Percentiles rank a stretch among this genome's conserved stretches.
These are phyloP conservation scores for Nakaseomyces kungkrabaensis DNA, from an alignment of 1,139 yeast genomes.

Conservation along the genomic window DNA sequence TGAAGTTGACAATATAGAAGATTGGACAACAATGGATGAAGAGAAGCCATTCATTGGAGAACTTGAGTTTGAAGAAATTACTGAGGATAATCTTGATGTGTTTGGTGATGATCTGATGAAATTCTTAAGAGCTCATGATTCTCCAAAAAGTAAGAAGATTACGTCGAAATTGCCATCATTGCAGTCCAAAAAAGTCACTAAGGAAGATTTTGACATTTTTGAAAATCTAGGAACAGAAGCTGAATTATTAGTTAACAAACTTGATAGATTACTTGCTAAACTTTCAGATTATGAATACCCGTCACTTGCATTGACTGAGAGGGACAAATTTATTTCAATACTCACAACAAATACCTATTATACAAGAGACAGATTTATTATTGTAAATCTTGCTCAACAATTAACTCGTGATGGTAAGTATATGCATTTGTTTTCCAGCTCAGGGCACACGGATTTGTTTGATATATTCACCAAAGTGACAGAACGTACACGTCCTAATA, in stretches of 20 bases:
- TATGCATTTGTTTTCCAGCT: neutral
- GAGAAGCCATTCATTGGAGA: slow-evolving; percentile 21
- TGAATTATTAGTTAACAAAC: slow-evolving; percentile 16
- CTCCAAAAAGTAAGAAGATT: slow-evolving; percentile 9
- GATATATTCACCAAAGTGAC: neutral
- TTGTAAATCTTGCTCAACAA: neutral
- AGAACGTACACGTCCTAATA: neutral
- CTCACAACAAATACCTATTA: neutral
- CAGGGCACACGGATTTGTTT: neutral
- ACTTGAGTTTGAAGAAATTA: slow-evolving; percentile 27
- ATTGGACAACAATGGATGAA: slow-evolving; percentile 1
- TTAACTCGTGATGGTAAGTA: neutral
- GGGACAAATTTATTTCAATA: slow-evolving; percentile 11
- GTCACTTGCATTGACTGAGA: slow-evolving; percentile 12
- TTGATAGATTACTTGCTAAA: slow-evolving; percentile 16
- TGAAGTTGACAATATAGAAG: slow-evolving; percentile 1
- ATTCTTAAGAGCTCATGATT: slow-evolving; percentile 7
- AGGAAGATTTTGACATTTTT: slow-evolving; percentile 8
- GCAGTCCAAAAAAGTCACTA: slow-evolving; percentile 2
- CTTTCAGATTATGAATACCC: slow-evolving; percentile 25
- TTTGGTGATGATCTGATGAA: slow-evolving; percentile 26
- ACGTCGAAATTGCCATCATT: slow-evolving; percentile 6
- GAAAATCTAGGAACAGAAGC: slow-evolving; percentile 21
- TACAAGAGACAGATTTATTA: neutral
- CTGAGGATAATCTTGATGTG: slow-evolving; percentile 24